Conservation (phyloP, 140 eudicot species). For the Anethum foeniculum region DNA sequence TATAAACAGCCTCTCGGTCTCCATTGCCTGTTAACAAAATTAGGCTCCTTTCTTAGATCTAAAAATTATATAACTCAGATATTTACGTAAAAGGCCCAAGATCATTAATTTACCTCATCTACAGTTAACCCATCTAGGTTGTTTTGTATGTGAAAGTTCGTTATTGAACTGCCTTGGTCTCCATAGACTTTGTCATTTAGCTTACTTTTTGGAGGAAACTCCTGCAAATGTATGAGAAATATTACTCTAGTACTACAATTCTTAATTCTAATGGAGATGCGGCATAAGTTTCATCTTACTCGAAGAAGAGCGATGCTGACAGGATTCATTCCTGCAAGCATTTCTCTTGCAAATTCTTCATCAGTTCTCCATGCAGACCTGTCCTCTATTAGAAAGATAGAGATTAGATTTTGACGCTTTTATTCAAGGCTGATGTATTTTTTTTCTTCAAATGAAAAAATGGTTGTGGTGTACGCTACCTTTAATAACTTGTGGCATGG, state of each 20-base stretch:
- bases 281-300: neutral
- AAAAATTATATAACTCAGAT: neutral
- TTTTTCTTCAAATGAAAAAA: neutral
- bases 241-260: too few relatives aligned
- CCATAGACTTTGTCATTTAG: conserved; percentile 38
- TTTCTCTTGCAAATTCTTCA: conserved; percentile 83
- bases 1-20: conserved; percentile 36
- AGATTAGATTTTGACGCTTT: too few relatives aligned
- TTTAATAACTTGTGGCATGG: conserved; percentile 44
- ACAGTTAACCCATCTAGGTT: conserved; percentile 36
- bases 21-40: conserved; percentile 31
- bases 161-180: conserved; percentile 48
- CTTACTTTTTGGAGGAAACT: conserved; percentile 54
- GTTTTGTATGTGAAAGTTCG: conserved; percentile 32
- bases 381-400: neutral
- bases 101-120: neutral
- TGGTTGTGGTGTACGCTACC: conserved; percentile 18
- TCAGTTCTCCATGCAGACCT: conserved; percentile 78
- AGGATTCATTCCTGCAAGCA: conserved; percentile 84
- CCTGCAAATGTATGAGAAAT: conserved; percentile 23
- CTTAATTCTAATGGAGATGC: neutral
- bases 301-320: conserved; percentile 41
- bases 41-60: neutral
- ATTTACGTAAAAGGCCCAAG: neutral
- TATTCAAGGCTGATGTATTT: neutral